Percentiles rank a stretch among this genome's conserved stretches.
These are phyloP conservation scores for Acmispon strigosus DNA, from an alignment of 306 rosid species.

Conservation along the genomic window DNA sequence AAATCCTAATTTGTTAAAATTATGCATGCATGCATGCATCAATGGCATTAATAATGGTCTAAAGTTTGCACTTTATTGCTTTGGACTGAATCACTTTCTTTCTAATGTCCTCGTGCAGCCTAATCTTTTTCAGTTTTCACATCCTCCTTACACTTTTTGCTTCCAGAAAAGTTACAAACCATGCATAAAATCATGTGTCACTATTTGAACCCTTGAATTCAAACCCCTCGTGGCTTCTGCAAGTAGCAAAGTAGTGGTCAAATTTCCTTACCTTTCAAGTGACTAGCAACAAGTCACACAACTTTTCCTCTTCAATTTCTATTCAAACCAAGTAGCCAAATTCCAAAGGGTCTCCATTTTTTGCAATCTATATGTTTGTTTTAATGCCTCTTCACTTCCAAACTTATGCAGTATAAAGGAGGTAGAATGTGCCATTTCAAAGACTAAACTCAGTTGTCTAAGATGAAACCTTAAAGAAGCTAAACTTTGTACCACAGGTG, in stretches of 20 bases:
- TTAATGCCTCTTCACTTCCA: conserved; percentile 4
- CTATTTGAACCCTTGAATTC: conserved; percentile 27
- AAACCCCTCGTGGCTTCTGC: conserved; percentile 25
- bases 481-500: neutral
- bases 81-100: neutral
- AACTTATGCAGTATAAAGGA: conserved; percentile 9
- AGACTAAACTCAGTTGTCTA: neutral
- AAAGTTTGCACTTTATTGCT: neutral
- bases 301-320: neutral
- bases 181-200: neutral
- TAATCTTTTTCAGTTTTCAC: neutral
- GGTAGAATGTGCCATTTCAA: neutral
- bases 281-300: no score
- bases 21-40: neutral
- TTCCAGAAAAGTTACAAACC: neutral
- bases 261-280: conserved; percentile 5
- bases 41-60: neutral
- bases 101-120: neutral
- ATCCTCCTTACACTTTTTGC: neutral
- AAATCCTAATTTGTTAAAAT: neutral
- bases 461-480: neutral
- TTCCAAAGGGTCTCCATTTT: neutral
- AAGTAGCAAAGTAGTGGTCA: neutral
- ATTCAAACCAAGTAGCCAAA: conserved; percentile 18
- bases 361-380: no score